Evolutionary conservation across 2,329 filamentous ascomycete species (phyloP).

Genomic region (Ophiostoma pallidulum): DNA sequence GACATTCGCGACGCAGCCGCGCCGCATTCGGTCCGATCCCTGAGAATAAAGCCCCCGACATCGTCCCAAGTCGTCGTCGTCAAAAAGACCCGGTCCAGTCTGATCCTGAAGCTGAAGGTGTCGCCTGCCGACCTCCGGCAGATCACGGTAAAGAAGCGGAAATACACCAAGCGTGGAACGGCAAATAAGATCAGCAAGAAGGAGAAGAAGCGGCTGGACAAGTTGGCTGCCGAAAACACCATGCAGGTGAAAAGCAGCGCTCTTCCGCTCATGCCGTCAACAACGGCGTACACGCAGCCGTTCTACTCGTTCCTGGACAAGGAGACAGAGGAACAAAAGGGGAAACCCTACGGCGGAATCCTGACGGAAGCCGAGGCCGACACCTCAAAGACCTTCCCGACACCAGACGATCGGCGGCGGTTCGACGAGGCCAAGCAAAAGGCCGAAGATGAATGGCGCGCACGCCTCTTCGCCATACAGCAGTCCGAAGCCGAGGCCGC

Average conservation of each 20-base stretch:
- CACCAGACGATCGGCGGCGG: conserved; percentile 66
- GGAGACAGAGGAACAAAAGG: conserved; percentile 79
- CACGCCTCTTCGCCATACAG: conserved; percentile 45
- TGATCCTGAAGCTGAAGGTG: conserved; percentile 51
- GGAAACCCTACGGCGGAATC: conserved; percentile 92
- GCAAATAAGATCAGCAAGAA: conserved; percentile 25
- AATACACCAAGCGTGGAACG: conserved; percentile 39
- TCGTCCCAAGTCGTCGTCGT: conserved; percentile 33
- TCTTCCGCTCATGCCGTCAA: conserved; percentile 8
- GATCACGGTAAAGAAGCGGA: conserved; percentile 50
- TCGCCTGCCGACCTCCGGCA: conserved; percentile 49
- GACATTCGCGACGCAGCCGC: conserved; percentile 25
- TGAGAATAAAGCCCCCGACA: conserved; percentile 40
- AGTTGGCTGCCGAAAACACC: conserved; percentile 2
- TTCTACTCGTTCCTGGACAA: conserved; percentile 86
- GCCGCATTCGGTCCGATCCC: conserved; percentile 45
- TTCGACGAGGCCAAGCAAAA: conserved; percentile 87
- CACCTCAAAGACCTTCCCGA: conserved; percentile 78
- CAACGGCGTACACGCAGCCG: conserved; percentile 54
- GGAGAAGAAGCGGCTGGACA: conserved; percentile 9
- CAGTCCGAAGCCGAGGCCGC: conserved; percentile 60
- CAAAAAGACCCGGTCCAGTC: conserved; percentile 30
- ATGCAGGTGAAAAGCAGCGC: background rate
- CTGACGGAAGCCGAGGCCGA: conserved; percentile 82
- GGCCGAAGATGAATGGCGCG: conserved; percentile 86